Evolutionary conservation across 1,284 basidiomycete species (phyloP).

Genomic region (Neonothopanus nambi): DNA sequence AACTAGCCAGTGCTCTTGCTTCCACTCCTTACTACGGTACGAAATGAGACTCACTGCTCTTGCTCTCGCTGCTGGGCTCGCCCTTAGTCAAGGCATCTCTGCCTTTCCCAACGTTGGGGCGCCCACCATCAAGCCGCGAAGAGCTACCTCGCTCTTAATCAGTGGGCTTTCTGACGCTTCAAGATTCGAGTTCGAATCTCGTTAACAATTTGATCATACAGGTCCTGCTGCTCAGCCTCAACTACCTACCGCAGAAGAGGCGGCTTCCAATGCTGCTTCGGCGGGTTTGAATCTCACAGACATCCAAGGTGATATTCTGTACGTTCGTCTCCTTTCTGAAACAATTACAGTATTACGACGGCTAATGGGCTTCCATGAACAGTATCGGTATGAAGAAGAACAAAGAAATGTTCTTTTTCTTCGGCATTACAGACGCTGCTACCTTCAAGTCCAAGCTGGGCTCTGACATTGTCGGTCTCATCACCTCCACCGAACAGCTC

Average conservation of each 20-base stretch:
- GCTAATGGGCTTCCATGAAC: not conserved
- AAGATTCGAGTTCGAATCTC: too few relatives aligned
- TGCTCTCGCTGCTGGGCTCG: not conserved
- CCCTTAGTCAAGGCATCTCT: not conserved
- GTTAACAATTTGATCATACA: not conserved
- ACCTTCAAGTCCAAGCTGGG: constrained; percentile 26
- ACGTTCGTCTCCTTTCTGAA: not conserved
- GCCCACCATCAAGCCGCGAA: not conserved
- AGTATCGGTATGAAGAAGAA: constrained; percentile 32
- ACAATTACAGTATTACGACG: not conserved
- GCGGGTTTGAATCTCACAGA: constrained; percentile 21
- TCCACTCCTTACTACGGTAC: not conserved
- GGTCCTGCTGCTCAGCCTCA: constrained; percentile 19
- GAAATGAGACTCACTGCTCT: not conserved
- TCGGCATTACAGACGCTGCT: constrained; percentile 25
- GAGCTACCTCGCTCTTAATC: constrained; percentile 5
- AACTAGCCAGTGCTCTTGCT: too few relatives aligned
- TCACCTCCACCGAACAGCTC: constrained; percentile 28
- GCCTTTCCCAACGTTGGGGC: not conserved
- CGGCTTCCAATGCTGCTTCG: constrained; percentile 10
- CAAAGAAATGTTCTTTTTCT: constrained; percentile 31
- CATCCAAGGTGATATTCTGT: constrained; percentile 27
- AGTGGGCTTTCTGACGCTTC: not conserved
- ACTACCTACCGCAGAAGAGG: constrained; percentile 18
- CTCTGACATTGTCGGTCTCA: constrained; percentile 29